Evolutionary conservation across 352 stramenopile species (phyloP).

Genomic region (Globisporangium heterothallicum): DNA sequence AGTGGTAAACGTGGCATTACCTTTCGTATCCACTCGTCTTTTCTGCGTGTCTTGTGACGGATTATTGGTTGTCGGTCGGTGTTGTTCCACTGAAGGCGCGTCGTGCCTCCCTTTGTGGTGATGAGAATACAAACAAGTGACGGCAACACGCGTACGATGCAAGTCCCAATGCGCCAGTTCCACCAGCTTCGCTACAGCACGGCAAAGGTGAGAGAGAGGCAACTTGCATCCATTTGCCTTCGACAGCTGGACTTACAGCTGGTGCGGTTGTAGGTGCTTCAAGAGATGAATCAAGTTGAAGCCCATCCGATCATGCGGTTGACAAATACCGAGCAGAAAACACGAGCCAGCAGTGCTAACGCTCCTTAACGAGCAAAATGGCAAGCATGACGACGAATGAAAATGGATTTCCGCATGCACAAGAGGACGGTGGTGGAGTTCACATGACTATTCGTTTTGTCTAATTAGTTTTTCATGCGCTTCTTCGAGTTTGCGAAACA

Average conservation of each 20-base stretch:
- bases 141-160: constrained; percentile 31
- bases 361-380: constrained; percentile 1
- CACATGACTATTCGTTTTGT: neutral
- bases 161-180: constrained; percentile 58
- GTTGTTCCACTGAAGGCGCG: constrained; percentile 11
- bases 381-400: neutral
- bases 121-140: constrained; percentile 54
- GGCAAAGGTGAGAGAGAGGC: constrained; percentile 29
- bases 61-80: neutral
- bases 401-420: no score
- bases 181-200: constrained; percentile 71
- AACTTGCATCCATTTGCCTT: no score
- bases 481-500: constrained; percentile 83
- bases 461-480: constrained; percentile 72
- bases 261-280: constrained; percentile 52
- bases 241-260: no score
- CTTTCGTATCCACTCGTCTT: neutral
- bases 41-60: neutral
- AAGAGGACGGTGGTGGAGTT: neutral
- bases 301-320: constrained; percentile 76
- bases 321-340: constrained; percentile 31
- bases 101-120: constrained; percentile 20
- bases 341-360: neutral
- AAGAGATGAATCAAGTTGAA: constrained; percentile 73
- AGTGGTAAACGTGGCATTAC: constrained; percentile 19